Evolutionary conservation across 75 land plant genomes (phyloP).

Genomic region (Selaginella moellendorffii): DNA sequence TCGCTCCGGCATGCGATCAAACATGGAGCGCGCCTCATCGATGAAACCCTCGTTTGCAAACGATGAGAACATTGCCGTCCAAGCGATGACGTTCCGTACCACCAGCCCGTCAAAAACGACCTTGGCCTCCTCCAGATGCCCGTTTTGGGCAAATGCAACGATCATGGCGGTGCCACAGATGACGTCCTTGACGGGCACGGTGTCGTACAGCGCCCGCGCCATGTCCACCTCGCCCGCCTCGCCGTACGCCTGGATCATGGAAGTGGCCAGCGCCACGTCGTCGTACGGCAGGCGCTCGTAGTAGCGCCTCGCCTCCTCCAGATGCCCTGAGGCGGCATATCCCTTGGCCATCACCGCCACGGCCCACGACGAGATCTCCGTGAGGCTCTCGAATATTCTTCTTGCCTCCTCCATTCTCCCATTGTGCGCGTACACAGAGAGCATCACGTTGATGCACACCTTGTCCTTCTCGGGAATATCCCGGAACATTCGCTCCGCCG

Average conservation of each 20-base stretch:
- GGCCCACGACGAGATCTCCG: not conserved
- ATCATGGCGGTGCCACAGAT: not conserved
- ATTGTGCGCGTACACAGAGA: not conserved
- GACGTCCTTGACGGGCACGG: not conserved
- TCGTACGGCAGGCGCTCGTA: not conserved
- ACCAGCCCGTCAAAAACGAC: not conserved
- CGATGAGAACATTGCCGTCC: not conserved
- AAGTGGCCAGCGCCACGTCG: not conserved
- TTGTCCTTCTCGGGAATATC: not conserved
- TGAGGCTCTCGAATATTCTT: not conserved
- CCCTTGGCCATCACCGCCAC: not conserved
- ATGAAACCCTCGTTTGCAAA: not conserved
- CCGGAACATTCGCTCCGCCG: not conserved
- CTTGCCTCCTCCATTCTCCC: not conserved
- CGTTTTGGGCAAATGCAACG: not conserved
- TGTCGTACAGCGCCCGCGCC: not conserved
- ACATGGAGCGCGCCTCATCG: not conserved
- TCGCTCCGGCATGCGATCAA: not conserved
- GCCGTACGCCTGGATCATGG: not conserved
- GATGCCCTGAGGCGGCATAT: not conserved
- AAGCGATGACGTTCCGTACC: not conserved
- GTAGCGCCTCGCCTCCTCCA: not conserved
- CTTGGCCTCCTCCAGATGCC: not conserved
- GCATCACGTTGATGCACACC: not conserved
- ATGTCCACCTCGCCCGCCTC: not conserved